Evolutionary conservation across 768 basidiomycete species (phyloP).

Genomic region (Collybia mongolica): DNA sequence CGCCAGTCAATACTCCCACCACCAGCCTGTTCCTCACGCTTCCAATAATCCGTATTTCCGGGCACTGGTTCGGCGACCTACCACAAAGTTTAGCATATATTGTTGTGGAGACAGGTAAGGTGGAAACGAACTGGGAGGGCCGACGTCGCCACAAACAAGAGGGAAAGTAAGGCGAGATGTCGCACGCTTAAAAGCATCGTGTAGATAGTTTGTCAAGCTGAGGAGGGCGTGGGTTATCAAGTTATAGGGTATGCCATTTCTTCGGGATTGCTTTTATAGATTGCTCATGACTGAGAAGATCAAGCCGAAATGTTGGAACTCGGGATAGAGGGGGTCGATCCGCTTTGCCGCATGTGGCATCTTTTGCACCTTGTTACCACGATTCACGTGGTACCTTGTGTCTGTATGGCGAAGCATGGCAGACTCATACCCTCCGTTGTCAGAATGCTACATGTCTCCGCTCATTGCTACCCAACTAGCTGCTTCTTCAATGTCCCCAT

Average conservation of each 20-base stretch:
- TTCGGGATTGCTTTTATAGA: conserved; percentile 31
- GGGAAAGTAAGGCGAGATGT: conserved; percentile 30
- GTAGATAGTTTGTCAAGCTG: conserved; percentile 28
- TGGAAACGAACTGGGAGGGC: conserved; percentile 18
- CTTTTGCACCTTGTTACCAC: conserved; percentile 23
- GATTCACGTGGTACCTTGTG: conserved; percentile 23
- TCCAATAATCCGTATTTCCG: conserved; percentile 10
- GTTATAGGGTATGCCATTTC: conserved; percentile 10
- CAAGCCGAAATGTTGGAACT: conserved; percentile 28
- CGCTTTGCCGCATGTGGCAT: conserved; percentile 33
- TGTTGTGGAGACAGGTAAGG: conserved; percentile 30
- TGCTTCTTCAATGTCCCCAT: neutral
- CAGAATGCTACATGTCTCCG: too few species aligned
- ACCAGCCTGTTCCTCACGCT: conserved; percentile 1
- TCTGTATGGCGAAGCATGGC: neutral
- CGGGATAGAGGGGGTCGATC: conserved; percentile 28
- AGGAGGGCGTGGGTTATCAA: conserved; percentile 20
- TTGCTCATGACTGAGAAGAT: conserved; percentile 27
- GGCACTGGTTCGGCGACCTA: neutral
- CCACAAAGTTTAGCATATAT: neutral
- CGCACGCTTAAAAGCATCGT: conserved; percentile 32
- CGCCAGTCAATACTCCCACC: conserved; percentile 5
- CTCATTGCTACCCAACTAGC: too few species aligned
- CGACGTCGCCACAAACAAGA: conserved; percentile 26
- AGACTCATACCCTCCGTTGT: too few species aligned